phyloP scores from a whole-genome alignment of 2,329 filamentous ascomycete genomes.

The Dactylella cylindrospora region DNA sequence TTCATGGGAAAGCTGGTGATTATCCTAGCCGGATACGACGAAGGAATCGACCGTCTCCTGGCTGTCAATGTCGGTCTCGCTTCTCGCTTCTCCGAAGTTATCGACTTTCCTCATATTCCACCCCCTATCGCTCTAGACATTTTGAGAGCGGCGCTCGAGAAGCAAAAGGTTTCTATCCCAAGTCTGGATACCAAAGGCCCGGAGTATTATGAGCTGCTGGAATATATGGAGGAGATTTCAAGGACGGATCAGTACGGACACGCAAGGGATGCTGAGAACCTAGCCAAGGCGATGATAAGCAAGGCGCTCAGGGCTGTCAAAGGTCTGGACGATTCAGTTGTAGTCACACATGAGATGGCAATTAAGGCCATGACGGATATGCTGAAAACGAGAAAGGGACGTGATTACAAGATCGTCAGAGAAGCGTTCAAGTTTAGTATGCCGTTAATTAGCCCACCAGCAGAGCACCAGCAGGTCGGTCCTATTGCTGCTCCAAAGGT shows the following conservation, averaged over 20 bases:
- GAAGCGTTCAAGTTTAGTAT: neutral
- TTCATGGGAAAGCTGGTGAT: constrained; percentile 65
- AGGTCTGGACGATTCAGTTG: constrained; percentile 53
- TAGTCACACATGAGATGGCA: constrained; percentile 67
- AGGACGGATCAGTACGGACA: constrained; percentile 25
- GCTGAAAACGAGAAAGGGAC: constrained; percentile 17
- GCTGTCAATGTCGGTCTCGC: constrained; percentile 64
- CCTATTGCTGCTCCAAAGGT: neutral
- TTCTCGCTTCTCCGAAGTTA: constrained; percentile 65
- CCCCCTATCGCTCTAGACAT: constrained; percentile 55
- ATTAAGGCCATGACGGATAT: constrained; percentile 56
- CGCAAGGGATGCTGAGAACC: constrained; percentile 25
- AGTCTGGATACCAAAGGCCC: constrained; percentile 49
- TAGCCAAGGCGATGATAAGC: constrained; percentile 45
- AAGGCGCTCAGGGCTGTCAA: constrained; percentile 51
- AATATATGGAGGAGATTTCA: constrained; percentile 36
- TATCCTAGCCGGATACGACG: constrained; percentile 69
- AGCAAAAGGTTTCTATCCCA: constrained; percentile 21
- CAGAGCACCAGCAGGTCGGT: constrained; percentile 7
- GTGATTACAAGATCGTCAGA: neutral
- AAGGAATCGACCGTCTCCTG: constrained; percentile 67
- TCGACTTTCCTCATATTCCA: constrained; percentile 60
- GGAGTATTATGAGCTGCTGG: constrained; percentile 33
- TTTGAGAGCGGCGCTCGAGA: constrained; percentile 50
- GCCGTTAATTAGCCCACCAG: neutral